These are phyloP conservation scores for Sphagnum fallax DNA, from an alignment of 228 moss, liverwort and hornwort species.

Conservation along the genomic window DNA sequence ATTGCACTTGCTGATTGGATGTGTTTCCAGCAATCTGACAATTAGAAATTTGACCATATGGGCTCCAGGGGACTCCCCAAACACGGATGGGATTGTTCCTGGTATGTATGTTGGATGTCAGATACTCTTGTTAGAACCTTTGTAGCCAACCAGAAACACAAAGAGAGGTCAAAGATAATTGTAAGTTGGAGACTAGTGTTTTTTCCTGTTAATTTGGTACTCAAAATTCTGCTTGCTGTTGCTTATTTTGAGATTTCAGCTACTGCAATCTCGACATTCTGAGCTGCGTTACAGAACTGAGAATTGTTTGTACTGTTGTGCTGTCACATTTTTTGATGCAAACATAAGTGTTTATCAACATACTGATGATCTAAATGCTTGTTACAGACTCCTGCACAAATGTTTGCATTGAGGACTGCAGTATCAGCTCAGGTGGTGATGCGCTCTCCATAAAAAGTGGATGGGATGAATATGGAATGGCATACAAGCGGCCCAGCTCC, in stretches of 20 bases:
- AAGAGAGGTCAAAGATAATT: background rate
- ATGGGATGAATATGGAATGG: conserved; percentile 90
- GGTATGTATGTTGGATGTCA: conserved; percentile 26
- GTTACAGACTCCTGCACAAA: conserved; percentile 65
- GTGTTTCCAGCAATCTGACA: conserved; percentile 57
- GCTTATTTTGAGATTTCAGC: too few relatives aligned
- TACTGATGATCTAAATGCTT: background rate
- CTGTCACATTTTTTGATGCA: too few relatives aligned
- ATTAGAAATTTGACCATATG: conserved; percentile 75
- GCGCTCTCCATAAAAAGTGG: conserved; percentile 95
- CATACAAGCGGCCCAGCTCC: conserved; percentile 66
- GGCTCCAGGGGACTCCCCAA: conserved; percentile 74
- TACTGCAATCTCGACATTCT: too few relatives aligned
- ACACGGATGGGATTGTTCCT: conserved; percentile 96
- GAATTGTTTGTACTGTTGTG: too few relatives aligned
- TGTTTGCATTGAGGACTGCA: conserved; percentile 90
- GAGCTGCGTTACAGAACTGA: too few relatives aligned
- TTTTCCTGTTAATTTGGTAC: background rate
- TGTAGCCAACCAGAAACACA: too few relatives aligned
- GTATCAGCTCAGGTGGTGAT: conserved; percentile 87
- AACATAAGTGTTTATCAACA: too few relatives aligned
- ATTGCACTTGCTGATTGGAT: background rate
- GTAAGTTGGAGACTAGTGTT: background rate
- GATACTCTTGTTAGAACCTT: too few relatives aligned
- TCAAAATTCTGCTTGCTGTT: too few relatives aligned